Evolutionary conservation across 331 rosid genomes (phyloP), one percentile per base, ranked within the genome.

Genomic region (Arachis monticola): DNA sequence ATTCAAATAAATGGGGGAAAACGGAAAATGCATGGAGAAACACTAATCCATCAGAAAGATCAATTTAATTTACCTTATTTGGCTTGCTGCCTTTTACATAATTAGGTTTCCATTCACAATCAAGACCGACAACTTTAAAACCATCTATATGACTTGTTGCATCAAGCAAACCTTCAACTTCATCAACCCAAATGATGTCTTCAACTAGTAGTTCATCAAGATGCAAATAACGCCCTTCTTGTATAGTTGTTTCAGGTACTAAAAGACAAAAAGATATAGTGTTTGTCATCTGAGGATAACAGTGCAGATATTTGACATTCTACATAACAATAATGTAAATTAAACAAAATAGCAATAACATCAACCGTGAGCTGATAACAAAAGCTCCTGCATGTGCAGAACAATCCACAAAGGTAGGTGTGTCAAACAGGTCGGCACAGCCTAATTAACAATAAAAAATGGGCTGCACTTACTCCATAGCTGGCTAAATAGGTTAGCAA

Each of bases 31-130:
- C n/a, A 38, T 10, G 68, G 40, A 35, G 46, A 51, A 65, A 40
- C 40, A 73, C 63, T 63, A 63, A 70, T 63, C 41, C 17, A 72
- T 57, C 11, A 7, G 45, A 51, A 69, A 44, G 60, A 78, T 78
- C 35, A 46, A 45, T 70, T 59, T 8, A 65, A 7, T 67, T 80
- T 86, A 95, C 99, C 96, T 95, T 95, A 85, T 85, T 95, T 41
- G 88, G 96, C 77, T 83, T 84, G 84, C 84, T 53, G 42, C 97
- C 96, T 77, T 92, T 95, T 56, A 83, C 71, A 72, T 81, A 85
- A 80, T 95, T 95, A 51, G 98, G 99, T 80, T 95, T 92, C 99
- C 99, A 95, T 84, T 95, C 99, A 84, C 98, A 95, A 74, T 95
- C 99, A 75, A 95, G 61, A 55, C 98, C 99, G 14, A 92, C 69